Base-by-base conservation (phyloP, 306 rosid species). In the Inga laurina region DNA sequence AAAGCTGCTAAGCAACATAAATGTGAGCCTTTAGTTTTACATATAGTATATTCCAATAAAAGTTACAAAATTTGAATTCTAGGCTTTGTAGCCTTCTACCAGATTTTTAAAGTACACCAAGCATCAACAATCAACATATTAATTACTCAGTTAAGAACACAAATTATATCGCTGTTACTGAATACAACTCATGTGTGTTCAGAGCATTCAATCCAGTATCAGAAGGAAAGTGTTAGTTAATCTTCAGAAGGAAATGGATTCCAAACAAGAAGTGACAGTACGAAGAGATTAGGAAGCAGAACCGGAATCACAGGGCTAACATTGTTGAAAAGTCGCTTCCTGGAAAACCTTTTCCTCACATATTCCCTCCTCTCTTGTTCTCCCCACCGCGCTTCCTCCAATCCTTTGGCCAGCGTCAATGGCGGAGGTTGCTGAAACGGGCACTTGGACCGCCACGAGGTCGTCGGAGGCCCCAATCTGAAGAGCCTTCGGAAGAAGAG, bases 371-470 rank as follows among this genome's bases (percentile, higher is more conserved):
- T 87, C 64, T 91, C 80, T 80, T 89, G 87, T 0, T 77, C 79
- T 34, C 85, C 92, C 98, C 97, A 92, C 59, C 52, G 86, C 34
- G 94, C 90, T 54, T 87, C 91, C 2, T 91, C 87, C 7, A 90
- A 67, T 19, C 98, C 98, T 10, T 80, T 56, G 0, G 98, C 97
- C 3, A 95, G 94, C 72, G 87, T 83, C 92, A 89, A 68, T 0
- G 99, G 98, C 0, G 93, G 97, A 0, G 99, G 99, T 59, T 83
- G 94, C 22, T 89, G 98, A 54, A 71, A 95, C 3, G 96, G 96
- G 88, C 97, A 95, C 83, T 91, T 91, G 79, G 94, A 90, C 46
- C 97, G 84, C 99, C 99, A 93, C 1, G 98, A 93, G 59, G 90
- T 87, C 66, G 51, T 43, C 1, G 93, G 97, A 74, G 72, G 83